Percentiles rank a stretch among this genome's conserved stretches.
phyloP scores from a whole-genome alignment of 495 filamentous ascomycete species.

The Talaromyces stipitatus region DNA sequence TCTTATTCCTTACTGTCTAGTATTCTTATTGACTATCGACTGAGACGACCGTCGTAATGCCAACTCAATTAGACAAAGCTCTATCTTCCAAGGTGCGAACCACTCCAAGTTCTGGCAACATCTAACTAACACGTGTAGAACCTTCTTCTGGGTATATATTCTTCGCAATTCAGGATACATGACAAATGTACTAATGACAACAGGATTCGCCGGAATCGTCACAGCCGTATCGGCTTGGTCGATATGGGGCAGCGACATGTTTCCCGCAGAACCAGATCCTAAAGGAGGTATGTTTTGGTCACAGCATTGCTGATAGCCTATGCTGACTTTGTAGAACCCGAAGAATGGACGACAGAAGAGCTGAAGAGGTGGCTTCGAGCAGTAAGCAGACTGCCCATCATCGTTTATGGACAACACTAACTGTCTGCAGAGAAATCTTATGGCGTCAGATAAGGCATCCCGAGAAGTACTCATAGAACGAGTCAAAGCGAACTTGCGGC shows the following conservation, averaged over 20 bases:
- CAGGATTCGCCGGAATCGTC: conserved; percentile 70
- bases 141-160: conserved; percentile 47
- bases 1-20: neutral
- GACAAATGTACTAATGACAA: conserved; percentile 1
- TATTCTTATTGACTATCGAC: neutral
- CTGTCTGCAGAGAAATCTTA: conserved; percentile 56
- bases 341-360: conserved; percentile 65
- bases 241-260: conserved; percentile 77
- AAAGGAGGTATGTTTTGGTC: conserved; percentile 50
- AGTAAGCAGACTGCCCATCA: conserved; percentile 35
- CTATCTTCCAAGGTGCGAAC: conserved; percentile 63
- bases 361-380: conserved; percentile 65
- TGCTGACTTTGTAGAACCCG: conserved; percentile 43
- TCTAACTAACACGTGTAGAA: conserved; percentile 30
- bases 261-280: conserved; percentile 66
- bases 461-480: conserved; percentile 72
- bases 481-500: conserved; percentile 69
- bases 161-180: neutral
- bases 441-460: conserved; percentile 56
- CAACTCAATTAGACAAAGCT: conserved; percentile 71
- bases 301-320: neutral
- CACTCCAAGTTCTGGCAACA: neutral
- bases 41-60: conserved; percentile 29
- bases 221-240: conserved; percentile 76
- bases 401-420: conserved; percentile 6